Conservation (phyloP, 129 eudicot species). For the Escallonia rubra region DNA sequence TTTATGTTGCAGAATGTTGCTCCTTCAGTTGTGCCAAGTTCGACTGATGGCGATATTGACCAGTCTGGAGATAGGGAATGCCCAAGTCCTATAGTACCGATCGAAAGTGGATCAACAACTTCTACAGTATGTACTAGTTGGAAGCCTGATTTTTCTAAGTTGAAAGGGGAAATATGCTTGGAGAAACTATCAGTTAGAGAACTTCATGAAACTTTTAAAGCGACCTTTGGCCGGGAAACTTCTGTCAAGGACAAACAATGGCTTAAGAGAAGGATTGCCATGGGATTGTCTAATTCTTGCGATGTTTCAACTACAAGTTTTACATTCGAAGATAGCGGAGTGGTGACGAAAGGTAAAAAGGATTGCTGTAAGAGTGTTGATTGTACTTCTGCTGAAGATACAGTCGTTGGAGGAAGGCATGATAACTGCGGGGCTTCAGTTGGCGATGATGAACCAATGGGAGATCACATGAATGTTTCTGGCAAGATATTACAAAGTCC, state of each 20-base stretch:
- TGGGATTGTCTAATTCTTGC: slow-evolving; percentile 91
- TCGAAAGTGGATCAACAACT: slow-evolving; percentile 32
- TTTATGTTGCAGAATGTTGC: slow-evolving; percentile 41
- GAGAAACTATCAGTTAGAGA: slow-evolving; percentile 80
- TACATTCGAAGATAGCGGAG: slow-evolving; percentile 44
- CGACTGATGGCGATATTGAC: slow-evolving; percentile 14
- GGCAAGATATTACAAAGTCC: slow-evolving; percentile 27
- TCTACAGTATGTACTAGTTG: slow-evolving; percentile 33
- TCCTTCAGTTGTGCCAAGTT: slow-evolving; percentile 22
- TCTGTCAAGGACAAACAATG: slow-evolving; percentile 95
- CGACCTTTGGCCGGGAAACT: slow-evolving; percentile 95
- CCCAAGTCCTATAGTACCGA: slow-evolving; percentile 25
- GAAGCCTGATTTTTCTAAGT: slow-evolving; percentile 79
- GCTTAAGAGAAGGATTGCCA: slow-evolving; percentile 92
- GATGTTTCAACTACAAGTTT: slow-evolving; percentile 75
- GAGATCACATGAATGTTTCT: slow-evolving; percentile 22
- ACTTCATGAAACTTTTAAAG: slow-evolving; percentile 92
- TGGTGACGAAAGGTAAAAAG: slow-evolving; percentile 50
- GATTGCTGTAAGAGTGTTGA: slow-evolving; percentile 22
- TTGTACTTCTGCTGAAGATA: slow-evolving; percentile 19
- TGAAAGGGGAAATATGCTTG: slow-evolving; percentile 70
- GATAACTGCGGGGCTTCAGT: slow-evolving; percentile 21
- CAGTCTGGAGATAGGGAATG: slow-evolving; percentile 38
- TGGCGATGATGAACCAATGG: slow-evolving; percentile 29
- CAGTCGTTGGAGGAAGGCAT: slow-evolving; percentile 21